phyloP scores from a whole-genome alignment of 768 basidiomycete species.

The Suillus lakei region DNA sequence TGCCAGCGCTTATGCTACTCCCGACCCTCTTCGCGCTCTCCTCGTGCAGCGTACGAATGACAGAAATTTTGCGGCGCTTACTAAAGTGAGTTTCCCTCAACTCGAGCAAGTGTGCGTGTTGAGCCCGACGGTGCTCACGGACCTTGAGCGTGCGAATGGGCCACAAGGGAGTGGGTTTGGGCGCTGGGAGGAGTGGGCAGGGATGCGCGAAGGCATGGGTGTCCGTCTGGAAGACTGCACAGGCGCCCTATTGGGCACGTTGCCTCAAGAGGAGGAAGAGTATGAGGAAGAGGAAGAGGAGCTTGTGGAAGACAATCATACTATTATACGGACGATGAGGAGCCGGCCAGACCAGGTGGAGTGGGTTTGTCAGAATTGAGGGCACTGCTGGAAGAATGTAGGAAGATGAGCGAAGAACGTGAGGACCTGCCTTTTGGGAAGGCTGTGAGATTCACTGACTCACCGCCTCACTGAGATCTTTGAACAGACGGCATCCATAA shows the following conservation, averaged over 20 bases:
- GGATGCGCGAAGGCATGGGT: conserved; percentile 49
- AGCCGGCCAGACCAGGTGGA: conserved; percentile 25
- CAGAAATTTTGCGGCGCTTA: conserved; percentile 58
- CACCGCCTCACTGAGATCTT: too few species aligned
- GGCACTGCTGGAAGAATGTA: conserved; percentile 60
- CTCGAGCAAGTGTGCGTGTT: conserved; percentile 64
- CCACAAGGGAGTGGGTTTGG: conserved; percentile 46
- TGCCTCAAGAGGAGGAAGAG: conserved; percentile 36
- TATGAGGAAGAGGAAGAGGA: conserved; percentile 39
- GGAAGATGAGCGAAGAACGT: conserved; percentile 44
- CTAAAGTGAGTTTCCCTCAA: conserved; percentile 61
- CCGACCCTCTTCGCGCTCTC: conserved; percentile 48
- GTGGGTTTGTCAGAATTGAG: conserved; percentile 50
- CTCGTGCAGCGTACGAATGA: conserved; percentile 66
- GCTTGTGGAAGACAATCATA: conserved; percentile 24
- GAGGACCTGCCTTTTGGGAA: conserved; percentile 30
- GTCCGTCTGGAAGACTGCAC: conserved; percentile 80
- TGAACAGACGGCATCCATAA: too few species aligned
- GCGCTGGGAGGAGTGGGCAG: conserved; percentile 77
- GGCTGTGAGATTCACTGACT: too few species aligned
- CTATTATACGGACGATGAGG: conserved; percentile 38
- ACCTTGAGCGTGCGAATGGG: conserved; percentile 60
- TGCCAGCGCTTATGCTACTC: conserved; percentile 45
- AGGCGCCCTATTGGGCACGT: conserved; percentile 58
- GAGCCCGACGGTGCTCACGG: conserved; percentile 56